Conservation (phyloP, 169 alveolate genomes). For the Eimeria zaria region DNA sequence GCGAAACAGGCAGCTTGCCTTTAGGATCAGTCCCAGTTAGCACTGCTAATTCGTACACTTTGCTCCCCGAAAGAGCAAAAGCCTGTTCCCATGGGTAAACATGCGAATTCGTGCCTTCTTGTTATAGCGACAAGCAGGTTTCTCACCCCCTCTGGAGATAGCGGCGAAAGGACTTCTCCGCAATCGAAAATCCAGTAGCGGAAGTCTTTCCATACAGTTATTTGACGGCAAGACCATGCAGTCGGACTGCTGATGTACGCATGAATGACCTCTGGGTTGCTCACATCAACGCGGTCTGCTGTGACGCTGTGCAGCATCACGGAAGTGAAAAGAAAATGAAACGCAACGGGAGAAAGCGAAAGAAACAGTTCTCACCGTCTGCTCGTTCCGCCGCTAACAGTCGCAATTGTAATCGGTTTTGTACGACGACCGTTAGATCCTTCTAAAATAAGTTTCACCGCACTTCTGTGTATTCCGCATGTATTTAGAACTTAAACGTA, state of each 20-base stretch:
- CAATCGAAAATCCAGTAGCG: constrained; percentile 96
- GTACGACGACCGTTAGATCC: constrained; percentile 92
- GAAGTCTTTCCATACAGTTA: constrained; percentile 93
- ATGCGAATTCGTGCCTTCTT: background rate
- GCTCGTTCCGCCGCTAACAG: constrained; percentile 91
- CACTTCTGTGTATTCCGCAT: constrained; percentile 86
- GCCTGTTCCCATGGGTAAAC: constrained; percentile 22
- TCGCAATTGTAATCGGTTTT: constrained; percentile 89
- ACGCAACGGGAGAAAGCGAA: constrained; percentile 79
- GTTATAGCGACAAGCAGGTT: background rate
- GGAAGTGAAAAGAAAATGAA: background rate
- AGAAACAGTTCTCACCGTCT: constrained; percentile 87
- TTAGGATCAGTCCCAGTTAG: constrained; percentile 88
- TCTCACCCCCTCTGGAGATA: constrained; percentile 87
- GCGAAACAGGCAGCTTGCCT: constrained; percentile 47
- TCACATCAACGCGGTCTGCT: constrained; percentile 91
- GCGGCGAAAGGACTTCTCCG: constrained; percentile 88
- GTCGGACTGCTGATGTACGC: constrained; percentile 89
- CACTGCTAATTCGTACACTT: constrained; percentile 85
- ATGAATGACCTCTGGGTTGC: constrained; percentile 92
- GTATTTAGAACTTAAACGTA: background rate
- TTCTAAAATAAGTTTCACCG: constrained; percentile 85
- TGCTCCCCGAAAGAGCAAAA: constrained; percentile 88
- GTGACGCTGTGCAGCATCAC: constrained; percentile 78
- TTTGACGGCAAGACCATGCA: constrained; percentile 94